phyloP scores from a whole-genome alignment of 1,284 basidiomycete species.

The Inonotus hispidus region DNA sequence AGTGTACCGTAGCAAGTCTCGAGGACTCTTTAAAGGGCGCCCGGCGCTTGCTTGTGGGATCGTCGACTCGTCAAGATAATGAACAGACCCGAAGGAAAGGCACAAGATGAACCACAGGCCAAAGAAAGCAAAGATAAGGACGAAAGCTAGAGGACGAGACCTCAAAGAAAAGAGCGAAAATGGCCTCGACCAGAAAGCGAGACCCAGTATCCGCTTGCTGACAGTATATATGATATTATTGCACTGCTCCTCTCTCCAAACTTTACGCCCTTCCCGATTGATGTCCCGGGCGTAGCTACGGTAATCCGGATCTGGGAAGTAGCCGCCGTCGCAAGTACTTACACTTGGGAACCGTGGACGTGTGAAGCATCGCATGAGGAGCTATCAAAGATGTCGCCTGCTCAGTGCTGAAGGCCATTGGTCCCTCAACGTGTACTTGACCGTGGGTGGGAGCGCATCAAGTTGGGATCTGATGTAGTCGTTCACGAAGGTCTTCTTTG shows the following conservation, averaged over 20 bases:
- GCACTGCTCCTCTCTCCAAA: constrained; percentile 4
- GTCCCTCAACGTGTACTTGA: background rate
- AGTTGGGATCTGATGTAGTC: constrained; percentile 3
- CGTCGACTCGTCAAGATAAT: constrained; percentile 32
- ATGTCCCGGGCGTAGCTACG: constrained; percentile 6
- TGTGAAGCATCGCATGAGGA: constrained; percentile 1
- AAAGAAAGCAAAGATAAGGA: constrained; percentile 16
- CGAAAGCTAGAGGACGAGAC: constrained; percentile 8
- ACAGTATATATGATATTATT: constrained; percentile 8
- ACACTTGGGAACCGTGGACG: background rate
- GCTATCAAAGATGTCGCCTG: constrained; percentile 4
- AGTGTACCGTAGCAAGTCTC: constrained; percentile 14
- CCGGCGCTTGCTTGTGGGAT: constrained; percentile 30
- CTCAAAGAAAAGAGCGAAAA: constrained; percentile 8
- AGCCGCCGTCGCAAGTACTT: background rate
- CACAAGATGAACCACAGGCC: constrained; percentile 11
- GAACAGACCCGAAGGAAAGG: constrained; percentile 25
- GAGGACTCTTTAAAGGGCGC: constrained; percentile 24
- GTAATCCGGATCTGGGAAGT: background rate
- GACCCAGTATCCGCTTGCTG: background rate
- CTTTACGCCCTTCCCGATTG: background rate
- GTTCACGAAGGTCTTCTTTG: background rate
- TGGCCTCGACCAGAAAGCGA: constrained; percentile 7
- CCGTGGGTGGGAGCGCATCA: constrained; percentile 7
- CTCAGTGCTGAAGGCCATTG: background rate